Evolutionary conservation across 495 filamentous ascomycete genomes (phyloP), one percentile per base, ranked within the genome.

Genomic region (Margaritispora aquatica): DNA sequence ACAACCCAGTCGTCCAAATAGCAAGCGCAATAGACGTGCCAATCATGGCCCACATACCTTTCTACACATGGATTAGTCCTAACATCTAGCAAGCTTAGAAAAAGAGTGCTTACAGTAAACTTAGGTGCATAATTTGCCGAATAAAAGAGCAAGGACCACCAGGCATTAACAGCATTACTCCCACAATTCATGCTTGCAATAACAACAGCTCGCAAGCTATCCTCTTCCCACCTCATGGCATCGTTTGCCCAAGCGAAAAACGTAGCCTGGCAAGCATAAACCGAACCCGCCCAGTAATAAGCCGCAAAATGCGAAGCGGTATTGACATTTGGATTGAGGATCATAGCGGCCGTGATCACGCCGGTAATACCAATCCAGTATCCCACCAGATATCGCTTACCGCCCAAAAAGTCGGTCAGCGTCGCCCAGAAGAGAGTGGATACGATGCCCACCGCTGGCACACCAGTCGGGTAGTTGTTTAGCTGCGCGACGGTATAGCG

Each of bases 101-200:
- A 5, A 29, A 59, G 1, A 22, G 72, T 70, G 56, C 51, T 27
- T 65, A 77, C 75, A 23, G 67, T 81, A 60, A 87, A 87, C 65
- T 74, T 74, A 15, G 83, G 83, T 46, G 83, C 84, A 66, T 78
- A 73, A 24, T 73, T 68, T 4, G 82, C 81, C 1, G 76, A 77
- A 60, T 86, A 88, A 66, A 88, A 86, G 17, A 88, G 52, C 24
- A 88, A 78, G 49, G 75, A 80, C 84, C 84, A 88, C 78, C 78
- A 84, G 1, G 79, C 77, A 58, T 81, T 79, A 2, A 84, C 69
- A 1, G 78, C 78, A 63, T 81, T 81, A 51, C 74, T 79, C 5
- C 77, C 74, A 66, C 80, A 70, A 59, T 85, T 83, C 79, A 83
- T 83, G 38, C 76, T 75, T 2, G 77, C 77, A 38, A 81, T 74